These are phyloP conservation scores for Salinomyces thailandicus DNA, from an alignment of 2,329 filamentous ascomycete genomes.

Conservation along the genomic window DNA sequence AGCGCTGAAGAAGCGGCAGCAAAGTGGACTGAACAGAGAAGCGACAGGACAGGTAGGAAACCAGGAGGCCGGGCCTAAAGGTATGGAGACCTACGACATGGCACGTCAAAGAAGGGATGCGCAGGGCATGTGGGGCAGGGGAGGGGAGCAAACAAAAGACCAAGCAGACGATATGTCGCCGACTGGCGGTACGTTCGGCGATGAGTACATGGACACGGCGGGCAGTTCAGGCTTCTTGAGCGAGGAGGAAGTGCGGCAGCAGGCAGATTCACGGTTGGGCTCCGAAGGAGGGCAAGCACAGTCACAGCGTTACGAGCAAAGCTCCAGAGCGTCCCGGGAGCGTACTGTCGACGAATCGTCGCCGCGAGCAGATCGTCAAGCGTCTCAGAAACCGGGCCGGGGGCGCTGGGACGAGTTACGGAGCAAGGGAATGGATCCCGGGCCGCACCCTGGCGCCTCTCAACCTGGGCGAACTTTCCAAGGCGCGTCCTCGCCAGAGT, in stretches of 20 bases:
- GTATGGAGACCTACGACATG: conserved; percentile 22
- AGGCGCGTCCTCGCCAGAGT: conserved; percentile 1
- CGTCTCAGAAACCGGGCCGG: conserved; percentile 6
- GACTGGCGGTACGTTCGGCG: conserved; percentile 24
- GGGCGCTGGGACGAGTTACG: conserved; percentile 38
- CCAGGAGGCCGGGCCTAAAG: conserved; percentile 13
- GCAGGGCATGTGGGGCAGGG: conserved; percentile 8
- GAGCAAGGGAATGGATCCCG: conserved; percentile 16
- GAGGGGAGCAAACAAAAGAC: not conserved
- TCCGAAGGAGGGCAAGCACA: not conserved
- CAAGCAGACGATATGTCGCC: conserved; percentile 32
- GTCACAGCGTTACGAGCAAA: not conserved
- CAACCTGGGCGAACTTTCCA: conserved; percentile 8
- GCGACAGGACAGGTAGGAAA: conserved; percentile 11
- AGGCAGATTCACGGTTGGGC: conserved; percentile 6
- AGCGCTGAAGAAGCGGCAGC: conserved; percentile 25
- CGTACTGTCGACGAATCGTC: not conserved
- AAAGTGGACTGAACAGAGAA: conserved; percentile 13
- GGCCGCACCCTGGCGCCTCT: conserved; percentile 3
- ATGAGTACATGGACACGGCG: conserved; percentile 23
- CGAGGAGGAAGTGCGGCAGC: conserved; percentile 20
- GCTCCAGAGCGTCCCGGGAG: conserved; percentile 1
- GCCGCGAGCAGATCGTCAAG: not conserved
- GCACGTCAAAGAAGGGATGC: conserved; percentile 19
- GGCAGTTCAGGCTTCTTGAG: conserved; percentile 20